phyloP scores from a whole-genome alignment of 2,329 filamentous ascomycete species.

The Diaporthe aspalathi region DNA sequence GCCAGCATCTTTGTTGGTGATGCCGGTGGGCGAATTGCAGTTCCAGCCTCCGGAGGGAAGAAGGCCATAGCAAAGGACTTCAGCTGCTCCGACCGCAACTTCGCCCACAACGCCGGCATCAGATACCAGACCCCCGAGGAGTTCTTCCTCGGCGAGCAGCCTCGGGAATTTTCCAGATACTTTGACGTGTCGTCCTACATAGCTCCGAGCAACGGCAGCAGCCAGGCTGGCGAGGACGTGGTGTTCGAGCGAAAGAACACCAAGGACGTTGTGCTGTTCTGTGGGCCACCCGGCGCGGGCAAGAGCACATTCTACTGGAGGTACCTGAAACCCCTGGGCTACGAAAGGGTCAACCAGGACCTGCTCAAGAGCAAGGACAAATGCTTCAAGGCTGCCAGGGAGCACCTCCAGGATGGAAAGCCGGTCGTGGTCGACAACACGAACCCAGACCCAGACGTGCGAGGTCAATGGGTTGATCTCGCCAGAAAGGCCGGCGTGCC shows the following conservation, averaged over 20 bases:
- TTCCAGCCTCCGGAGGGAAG: conserved; percentile 43
- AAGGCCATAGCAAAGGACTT: conserved; percentile 64
- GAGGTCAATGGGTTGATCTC: conserved; percentile 81
- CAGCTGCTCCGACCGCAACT: conserved; percentile 77
- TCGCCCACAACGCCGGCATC: conserved; percentile 87
- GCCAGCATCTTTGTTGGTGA: conserved; percentile 90
- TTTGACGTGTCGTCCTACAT: conserved; percentile 77
- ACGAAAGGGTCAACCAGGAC: conserved; percentile 91
- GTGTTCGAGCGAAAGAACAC: conserved; percentile 71
- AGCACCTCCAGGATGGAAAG: conserved; percentile 70
- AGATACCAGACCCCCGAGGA: conserved; percentile 89
- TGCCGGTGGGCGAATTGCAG: conserved; percentile 72
- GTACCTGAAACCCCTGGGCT: conserved; percentile 80
- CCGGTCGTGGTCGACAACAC: conserved; percentile 92
- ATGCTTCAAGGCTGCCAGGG: conserved; percentile 77
- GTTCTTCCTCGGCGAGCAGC: conserved; percentile 79
- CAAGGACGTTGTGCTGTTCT: conserved; percentile 84
- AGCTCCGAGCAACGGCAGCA: conserved; percentile 48
- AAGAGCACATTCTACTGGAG: conserved; percentile 93
- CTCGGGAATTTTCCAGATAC: conserved; percentile 73
- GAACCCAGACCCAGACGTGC: conserved; percentile 84
- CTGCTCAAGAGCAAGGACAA: conserved; percentile 77
- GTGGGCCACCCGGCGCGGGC: conserved; percentile 88
- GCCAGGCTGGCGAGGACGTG: conserved; percentile 46
- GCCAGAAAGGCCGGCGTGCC: conserved; percentile 77